These are phyloP conservation scores for Pseudogymnoascus sp. DNA, from an alignment of 2,329 filamentous ascomycete genomes.

Conservation along the genomic window DNA sequence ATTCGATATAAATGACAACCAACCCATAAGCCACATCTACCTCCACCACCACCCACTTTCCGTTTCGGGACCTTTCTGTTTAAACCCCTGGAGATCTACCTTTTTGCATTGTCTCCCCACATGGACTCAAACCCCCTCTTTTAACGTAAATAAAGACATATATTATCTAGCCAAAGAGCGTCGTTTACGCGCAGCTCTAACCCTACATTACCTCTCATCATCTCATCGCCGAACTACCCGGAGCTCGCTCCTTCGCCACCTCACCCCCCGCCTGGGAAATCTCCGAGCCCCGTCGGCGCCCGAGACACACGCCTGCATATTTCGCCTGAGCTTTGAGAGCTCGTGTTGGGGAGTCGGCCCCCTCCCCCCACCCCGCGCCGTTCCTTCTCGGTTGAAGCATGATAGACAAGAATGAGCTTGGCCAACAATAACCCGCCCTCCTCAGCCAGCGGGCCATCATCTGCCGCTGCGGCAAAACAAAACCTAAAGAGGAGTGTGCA, in stretches of 20 bases:
- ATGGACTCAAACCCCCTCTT: neutral
- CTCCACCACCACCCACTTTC: neutral
- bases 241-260: neutral
- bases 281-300: constrained; percentile 3
- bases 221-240: neutral
- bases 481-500: constrained; percentile 51
- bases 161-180: neutral
- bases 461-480: constrained; percentile 30
- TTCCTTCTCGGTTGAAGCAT: neutral
- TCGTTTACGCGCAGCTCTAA: neutral
- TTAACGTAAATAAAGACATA: neutral
- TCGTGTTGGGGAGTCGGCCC: neutral
- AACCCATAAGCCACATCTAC: constrained; percentile 3
- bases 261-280: neutral
- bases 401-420: constrained; percentile 13
- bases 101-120: neutral
- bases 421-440: constrained; percentile 27
- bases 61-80: neutral
- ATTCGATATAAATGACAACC: constrained; percentile 8
- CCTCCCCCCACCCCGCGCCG: neutral
- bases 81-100: neutral
- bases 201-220: neutral
- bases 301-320: neutral
- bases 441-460: constrained; percentile 25
- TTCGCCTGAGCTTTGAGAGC: neutral